A percentile compares a stretch with the other conserved stretches of the same genome.
These are phyloP conservation scores for Lactarius vividus DNA, from an alignment of 768 basidiomycete species.

Conservation along the genomic window DNA sequence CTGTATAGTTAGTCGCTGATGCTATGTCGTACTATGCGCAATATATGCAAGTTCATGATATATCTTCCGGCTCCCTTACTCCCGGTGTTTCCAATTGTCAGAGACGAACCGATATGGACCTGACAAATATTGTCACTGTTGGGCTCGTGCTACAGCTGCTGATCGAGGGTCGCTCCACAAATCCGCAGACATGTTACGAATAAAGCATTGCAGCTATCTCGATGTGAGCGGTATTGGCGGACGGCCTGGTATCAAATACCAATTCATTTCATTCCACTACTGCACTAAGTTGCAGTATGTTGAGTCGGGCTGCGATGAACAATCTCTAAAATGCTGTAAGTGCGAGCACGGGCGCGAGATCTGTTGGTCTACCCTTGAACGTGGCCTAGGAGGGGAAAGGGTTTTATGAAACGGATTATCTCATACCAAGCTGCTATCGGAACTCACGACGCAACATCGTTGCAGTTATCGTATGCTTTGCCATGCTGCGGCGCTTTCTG, in stretches of 20 bases:
- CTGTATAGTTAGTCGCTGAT: constrained; percentile 13
- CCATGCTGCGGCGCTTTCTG: background rate
- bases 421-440: background rate
- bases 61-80: background rate
- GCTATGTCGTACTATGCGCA: constrained; percentile 11
- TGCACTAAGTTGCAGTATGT: too few relatives aligned
- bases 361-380: constrained; percentile 13
- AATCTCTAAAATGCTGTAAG: constrained; percentile 1
- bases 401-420: background rate
- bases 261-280: background rate
- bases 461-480: background rate
- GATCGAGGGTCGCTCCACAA: background rate
- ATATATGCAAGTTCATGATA: constrained; percentile 7
- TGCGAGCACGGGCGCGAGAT: background rate
- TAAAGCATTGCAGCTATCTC: background rate
- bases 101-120: background rate
- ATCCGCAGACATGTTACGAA: background rate
- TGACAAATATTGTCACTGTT: background rate
- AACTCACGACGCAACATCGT: background rate
- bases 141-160: background rate
- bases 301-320: background rate
- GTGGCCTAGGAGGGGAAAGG: constrained; percentile 1
- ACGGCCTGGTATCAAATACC: background rate
- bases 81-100: background rate
- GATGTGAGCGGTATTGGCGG: background rate